Conservation (phyloP, 1,284 basidiomycete species). For the Cystobasidiaceae sp. region DNA sequence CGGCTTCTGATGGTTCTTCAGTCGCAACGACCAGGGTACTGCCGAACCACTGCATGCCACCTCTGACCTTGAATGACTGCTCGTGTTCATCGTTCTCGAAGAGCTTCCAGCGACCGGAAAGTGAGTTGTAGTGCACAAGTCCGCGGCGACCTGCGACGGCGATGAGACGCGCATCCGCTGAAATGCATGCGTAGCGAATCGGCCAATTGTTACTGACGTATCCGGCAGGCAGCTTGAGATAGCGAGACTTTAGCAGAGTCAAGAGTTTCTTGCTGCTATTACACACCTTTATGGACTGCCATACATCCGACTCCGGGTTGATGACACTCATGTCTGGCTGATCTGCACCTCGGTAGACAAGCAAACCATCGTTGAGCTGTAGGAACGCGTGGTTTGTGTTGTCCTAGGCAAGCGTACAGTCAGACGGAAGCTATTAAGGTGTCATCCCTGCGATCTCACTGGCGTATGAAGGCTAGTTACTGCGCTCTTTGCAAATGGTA, state of each 20-base stretch:
- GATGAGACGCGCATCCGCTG: slow-evolving; percentile 81
- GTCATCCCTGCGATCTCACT: too few relatives aligned
- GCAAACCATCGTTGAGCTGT: slow-evolving; percentile 86
- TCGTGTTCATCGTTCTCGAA: slow-evolving; percentile 83
- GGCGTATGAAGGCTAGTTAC: slow-evolving; percentile 87
- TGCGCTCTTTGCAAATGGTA: slow-evolving; percentile 93
- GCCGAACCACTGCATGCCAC: slow-evolving; percentile 94
- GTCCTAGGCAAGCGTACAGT: too few relatives aligned
- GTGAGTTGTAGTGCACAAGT: slow-evolving; percentile 86
- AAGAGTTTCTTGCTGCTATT: slow-evolving; percentile 25
- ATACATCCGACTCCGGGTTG: slow-evolving; percentile 97
- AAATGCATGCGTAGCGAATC: slow-evolving; percentile 85
- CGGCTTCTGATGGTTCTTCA: slow-evolving; percentile 65
- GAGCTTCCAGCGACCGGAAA: slow-evolving; percentile 91
- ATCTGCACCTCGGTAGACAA: slow-evolving; percentile 95
- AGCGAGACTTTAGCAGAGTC: neutral
- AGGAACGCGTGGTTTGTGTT: slow-evolving; percentile 91
- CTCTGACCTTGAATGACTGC: slow-evolving; percentile 77
- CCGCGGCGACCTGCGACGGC: slow-evolving; percentile 90
- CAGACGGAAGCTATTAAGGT: too few relatives aligned
- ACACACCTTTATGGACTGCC: slow-evolving; percentile 84
- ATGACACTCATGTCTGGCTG: slow-evolving; percentile 97
- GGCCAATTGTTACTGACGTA: slow-evolving; percentile 94
- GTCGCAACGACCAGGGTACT: slow-evolving; percentile 89
- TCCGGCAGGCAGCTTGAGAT: slow-evolving; percentile 82